Evolutionary conservation across 805 yeast genomes (phyloP).

Genomic region (Lachancea mirantina): DNA sequence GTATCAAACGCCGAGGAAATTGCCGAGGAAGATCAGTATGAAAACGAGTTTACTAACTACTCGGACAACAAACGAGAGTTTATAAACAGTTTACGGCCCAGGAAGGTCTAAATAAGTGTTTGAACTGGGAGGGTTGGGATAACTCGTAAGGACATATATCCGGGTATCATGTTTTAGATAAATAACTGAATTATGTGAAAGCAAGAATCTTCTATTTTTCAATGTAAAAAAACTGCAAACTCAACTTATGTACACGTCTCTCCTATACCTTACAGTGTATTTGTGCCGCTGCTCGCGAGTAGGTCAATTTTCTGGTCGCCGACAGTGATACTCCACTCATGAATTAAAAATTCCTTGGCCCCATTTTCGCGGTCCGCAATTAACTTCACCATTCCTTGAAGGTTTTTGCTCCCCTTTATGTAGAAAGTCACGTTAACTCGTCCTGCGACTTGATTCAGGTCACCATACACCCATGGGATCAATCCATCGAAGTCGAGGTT

Average conservation of each 20-base stretch:
- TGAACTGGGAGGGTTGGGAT: too few relatives aligned
- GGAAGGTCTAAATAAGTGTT: constrained; percentile 16
- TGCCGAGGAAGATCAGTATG: constrained; percentile 40
- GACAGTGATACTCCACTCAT: constrained; percentile 54
- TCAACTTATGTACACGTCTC: neutral
- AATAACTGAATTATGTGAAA: too few relatives aligned
- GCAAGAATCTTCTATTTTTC: too few relatives aligned
- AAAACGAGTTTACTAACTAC: constrained; percentile 42
- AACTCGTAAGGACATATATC: too few relatives aligned
- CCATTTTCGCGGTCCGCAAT: constrained; percentile 63
- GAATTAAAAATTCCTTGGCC: constrained; percentile 49
- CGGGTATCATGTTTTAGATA: too few relatives aligned
- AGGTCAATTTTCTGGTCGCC: constrained; percentile 43
- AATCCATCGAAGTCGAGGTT: constrained; percentile 62
- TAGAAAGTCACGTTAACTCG: constrained; percentile 64
- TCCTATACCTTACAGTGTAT: constrained; percentile 11
- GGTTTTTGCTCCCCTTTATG: constrained; percentile 58
- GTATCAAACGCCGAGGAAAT: constrained; percentile 28
- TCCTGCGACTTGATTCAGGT: constrained; percentile 76
- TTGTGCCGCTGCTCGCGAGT: constrained; percentile 39
- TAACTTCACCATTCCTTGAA: constrained; percentile 49
- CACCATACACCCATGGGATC: constrained; percentile 86
- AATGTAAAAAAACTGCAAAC: too few relatives aligned
- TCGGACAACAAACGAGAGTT: constrained; percentile 37
- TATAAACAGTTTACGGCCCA: constrained; percentile 36